Conservation (phyloP, 805 yeast species). For the Ogataea glucozyma region DNA sequence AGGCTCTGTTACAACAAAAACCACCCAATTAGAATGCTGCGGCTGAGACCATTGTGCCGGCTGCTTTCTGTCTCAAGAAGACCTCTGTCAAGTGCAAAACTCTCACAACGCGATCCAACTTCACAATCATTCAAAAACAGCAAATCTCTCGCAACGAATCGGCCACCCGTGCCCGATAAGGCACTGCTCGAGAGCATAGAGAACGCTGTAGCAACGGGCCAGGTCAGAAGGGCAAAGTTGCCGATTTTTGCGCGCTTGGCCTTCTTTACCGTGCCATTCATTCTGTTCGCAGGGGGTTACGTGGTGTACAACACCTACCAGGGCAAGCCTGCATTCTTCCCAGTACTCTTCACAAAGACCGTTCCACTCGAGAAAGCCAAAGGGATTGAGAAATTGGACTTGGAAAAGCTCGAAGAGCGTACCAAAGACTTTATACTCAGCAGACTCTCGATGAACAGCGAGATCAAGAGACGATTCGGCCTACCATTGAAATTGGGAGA, state of each 20-base stretch:
- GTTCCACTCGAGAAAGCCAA: conserved; percentile 29
- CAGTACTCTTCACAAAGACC: conserved; percentile 31
- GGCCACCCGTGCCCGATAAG: conserved; percentile 8
- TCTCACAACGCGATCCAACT: background rate
- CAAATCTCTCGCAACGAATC: conserved; percentile 13
- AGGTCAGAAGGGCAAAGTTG: conserved; percentile 12
- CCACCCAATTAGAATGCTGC: background rate
- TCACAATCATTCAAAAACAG: conserved; percentile 7
- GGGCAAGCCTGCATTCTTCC: conserved; percentile 35
- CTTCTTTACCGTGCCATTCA: conserved; percentile 24
- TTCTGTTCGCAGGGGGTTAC: conserved; percentile 28
- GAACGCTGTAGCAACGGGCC: conserved; percentile 18
- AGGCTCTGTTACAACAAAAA: background rate
- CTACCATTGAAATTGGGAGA: conserved; percentile 34
- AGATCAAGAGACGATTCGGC: conserved; percentile 32
- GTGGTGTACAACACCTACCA: conserved; percentile 31
- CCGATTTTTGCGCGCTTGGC: conserved; percentile 24
- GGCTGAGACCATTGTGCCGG: background rate
- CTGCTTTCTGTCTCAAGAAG: background rate
- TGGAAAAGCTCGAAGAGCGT: conserved; percentile 29
- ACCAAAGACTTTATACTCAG: conserved; percentile 29
- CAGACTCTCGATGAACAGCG: conserved; percentile 34
- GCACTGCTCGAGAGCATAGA: conserved; percentile 22
- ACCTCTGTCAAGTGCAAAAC: background rate
- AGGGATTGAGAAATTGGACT: conserved; percentile 31